A percentile compares a stretch with the other conserved stretches of the same genome.
Evolutionary conservation across 345 rosid genomes (phyloP).

Genomic region (Angophora floribunda): DNA sequence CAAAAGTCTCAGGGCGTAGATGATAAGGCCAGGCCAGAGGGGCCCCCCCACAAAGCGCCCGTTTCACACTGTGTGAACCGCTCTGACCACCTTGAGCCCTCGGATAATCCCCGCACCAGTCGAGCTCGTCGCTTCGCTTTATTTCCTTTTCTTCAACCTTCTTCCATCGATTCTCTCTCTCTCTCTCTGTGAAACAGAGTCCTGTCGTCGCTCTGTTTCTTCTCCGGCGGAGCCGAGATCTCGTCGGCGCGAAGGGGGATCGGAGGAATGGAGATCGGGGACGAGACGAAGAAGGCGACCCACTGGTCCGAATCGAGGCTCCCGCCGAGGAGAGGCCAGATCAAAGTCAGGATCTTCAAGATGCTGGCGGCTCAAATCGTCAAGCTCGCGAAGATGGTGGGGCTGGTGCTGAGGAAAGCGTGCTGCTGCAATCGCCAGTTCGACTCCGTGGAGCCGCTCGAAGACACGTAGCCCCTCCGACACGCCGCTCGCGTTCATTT

Average conservation of each 20-base stretch:
- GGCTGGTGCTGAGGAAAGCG: neutral
- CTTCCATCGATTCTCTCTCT: neutral
- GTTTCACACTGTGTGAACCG: neutral
- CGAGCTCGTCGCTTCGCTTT: neutral
- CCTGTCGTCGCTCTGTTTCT: neutral
- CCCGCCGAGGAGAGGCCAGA: conserved; percentile 10
- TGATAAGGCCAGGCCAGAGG: neutral
- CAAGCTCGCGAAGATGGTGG: neutral
- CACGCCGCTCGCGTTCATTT: neutral
- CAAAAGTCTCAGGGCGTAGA: neutral
- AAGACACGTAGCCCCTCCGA: neutral
- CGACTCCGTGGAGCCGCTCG: neutral
- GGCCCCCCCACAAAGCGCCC: neutral
- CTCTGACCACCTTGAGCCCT: neutral
- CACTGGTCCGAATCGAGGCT: neutral
- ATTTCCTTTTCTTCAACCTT: neutral
- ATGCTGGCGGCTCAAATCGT: neutral
- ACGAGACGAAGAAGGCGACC: neutral
- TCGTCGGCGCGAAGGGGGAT: neutral
- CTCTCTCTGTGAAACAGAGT: neutral
- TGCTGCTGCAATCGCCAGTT: neutral
- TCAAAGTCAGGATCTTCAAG: conserved; percentile 1
- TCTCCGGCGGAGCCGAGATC: neutral
- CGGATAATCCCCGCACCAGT: neutral
- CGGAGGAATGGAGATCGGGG: neutral